A percentile compares a stretch with the other conserved stretches of the same genome.
Evolutionary conservation across 1,284 basidiomycete species (phyloP).

Genomic region (Ustilago nuda): DNA sequence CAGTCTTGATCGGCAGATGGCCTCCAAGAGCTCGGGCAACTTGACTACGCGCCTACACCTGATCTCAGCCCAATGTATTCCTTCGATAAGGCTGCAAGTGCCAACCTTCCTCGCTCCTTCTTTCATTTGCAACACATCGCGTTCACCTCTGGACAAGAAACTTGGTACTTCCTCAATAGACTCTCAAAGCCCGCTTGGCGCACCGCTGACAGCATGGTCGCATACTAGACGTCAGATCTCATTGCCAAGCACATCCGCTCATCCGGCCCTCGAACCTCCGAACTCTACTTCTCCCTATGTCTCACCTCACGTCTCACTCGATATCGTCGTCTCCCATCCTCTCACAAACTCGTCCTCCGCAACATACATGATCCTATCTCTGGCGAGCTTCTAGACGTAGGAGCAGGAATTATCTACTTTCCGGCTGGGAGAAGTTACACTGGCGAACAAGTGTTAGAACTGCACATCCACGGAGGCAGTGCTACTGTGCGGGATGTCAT

Average conservation of each 20-base stretch:
- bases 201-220: too few species aligned
- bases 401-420: slow-evolving; percentile 80
- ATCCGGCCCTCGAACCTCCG: slow-evolving; percentile 77
- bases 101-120: background rate
- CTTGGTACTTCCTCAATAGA: too few species aligned
- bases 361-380: slow-evolving; percentile 77
- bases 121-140: background rate
- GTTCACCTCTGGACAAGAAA: background rate
- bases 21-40: too few species aligned
- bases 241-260: too few species aligned
- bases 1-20: background rate
- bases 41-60: background rate
- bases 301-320: slow-evolving; percentile 26
- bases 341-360: slow-evolving; percentile 80
- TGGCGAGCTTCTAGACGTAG: slow-evolving; percentile 79
- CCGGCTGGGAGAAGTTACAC: slow-evolving; percentile 81
- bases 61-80: background rate
- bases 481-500: slow-evolving; percentile 81
- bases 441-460: slow-evolving; percentile 82
- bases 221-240: too few species aligned
- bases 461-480: slow-evolving; percentile 87
- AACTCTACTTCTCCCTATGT: slow-evolving; percentile 76
- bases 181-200: too few species aligned
- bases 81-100: background rate
- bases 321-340: slow-evolving; percentile 68